Evolutionary conservation across 2,329 filamentous ascomycete genomes (phyloP).

Genomic region (Colletotrichum sp.): DNA sequence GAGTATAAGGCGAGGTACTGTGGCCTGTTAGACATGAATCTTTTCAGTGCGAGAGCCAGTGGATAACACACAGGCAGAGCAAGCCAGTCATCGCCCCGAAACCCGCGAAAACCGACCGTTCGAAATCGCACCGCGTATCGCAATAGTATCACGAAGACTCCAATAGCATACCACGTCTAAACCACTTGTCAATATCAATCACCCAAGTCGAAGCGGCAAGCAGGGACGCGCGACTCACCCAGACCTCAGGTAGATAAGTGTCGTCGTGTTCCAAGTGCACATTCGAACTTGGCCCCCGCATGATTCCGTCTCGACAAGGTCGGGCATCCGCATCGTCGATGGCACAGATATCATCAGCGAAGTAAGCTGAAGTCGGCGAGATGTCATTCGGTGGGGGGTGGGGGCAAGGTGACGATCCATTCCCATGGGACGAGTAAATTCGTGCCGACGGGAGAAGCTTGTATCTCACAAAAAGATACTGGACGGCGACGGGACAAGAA

Average conservation of each 20-base stretch:
- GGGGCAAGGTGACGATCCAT: background rate
- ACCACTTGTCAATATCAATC: background rate
- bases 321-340: conserved; percentile 4
- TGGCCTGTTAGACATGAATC: background rate
- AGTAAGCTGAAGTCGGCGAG: background rate
- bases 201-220: too few relatives aligned
- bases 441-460: background rate
- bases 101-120: conserved; percentile 22
- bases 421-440: background rate
- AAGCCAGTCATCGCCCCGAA: conserved; percentile 25
- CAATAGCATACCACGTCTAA: conserved; percentile 22
- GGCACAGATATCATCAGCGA: background rate
- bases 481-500: background rate
- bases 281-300: conserved; percentile 7
- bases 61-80: conserved; percentile 16
- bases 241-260: conserved; percentile 23
- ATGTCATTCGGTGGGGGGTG: background rate
- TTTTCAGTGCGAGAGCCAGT: background rate
- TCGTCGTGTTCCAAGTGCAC: conserved; percentile 18
- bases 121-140: conserved; percentile 22
- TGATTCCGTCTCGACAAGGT: background rate
- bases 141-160: conserved; percentile 21
- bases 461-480: background rate
- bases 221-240: conserved; percentile 14
- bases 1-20: conserved; percentile 28